Base-by-base conservation (phyloP, 805 yeast genomes). In the Candida ipomoeae region DNA sequence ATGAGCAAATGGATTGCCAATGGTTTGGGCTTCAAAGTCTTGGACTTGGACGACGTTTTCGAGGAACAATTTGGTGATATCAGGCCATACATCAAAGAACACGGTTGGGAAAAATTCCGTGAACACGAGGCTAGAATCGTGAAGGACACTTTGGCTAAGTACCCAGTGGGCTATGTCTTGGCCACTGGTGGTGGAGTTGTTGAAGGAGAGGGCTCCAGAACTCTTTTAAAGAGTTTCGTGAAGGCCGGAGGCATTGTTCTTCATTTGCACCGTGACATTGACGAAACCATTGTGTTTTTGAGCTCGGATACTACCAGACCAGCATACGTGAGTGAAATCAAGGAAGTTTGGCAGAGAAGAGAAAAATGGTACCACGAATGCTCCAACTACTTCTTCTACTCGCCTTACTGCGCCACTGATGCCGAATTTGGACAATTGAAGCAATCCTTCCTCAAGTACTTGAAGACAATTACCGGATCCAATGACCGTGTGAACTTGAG, bases 151-250 rank as follows among this genome's bases (percentile, higher is more conserved):
- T 55, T 87, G 17, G 55, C 64, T 2, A 65, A 73, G 31, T 63
- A 66, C 54, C 49, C 68, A 5, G 61, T 60, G 17, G 85, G 85
- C 5, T 74, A 83, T 60, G 87, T 92, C 20, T 78, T 92, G 48
- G 88, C 98, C 0, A 88, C 97, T 45, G 99, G 99, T 33, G 99
- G 99, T 40, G 99, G 99, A 8, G 76, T 94, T 53, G 96, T 94
- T 26, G 98, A 92, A 68, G 78, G 78, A 37, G 75, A 75, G 6
- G 78, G 67, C n/a, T 82, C 95, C 4, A 80, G 97, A 59, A 74
- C 74, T 10, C 56, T 81, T 6, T 74, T 94, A 65, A 77, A 83
- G 58, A 64, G 73, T 6, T 87, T 82, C 65, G 61, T 66, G 38
- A 60, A 70, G 20, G 55, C 67, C 13, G 87, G 87, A 23, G 96